These are phyloP conservation scores for Xerocomellus dryophilus DNA, from an alignment of 768 basidiomycete genomes.

Conservation along the genomic window DNA sequence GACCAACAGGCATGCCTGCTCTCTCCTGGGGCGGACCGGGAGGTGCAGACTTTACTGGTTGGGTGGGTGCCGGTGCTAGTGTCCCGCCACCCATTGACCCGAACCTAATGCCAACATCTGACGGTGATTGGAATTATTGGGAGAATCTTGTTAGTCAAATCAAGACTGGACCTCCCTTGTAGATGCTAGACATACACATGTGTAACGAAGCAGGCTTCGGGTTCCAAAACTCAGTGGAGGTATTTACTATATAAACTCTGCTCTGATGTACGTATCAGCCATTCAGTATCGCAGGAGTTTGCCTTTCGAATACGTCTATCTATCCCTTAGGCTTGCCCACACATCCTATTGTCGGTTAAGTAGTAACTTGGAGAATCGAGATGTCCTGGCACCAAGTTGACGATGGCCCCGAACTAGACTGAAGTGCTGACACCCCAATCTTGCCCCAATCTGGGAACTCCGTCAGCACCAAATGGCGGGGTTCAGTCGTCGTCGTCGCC, in stretches of 20 bases:
- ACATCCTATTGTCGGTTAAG: not conserved
- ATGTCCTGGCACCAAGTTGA: no score
- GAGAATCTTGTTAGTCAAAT: constrained; percentile 67
- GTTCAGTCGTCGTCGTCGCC: constrained; percentile 81
- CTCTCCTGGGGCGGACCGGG: constrained; percentile 62
- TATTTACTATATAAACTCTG: constrained; percentile 6
- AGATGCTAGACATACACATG: constrained; percentile 11
- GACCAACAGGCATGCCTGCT: constrained; percentile 42
- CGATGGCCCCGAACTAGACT: no score
- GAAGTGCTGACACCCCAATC: no score
- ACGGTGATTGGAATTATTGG: constrained; percentile 80
- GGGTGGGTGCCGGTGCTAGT: constrained; percentile 47
- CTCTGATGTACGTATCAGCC: constrained; percentile 11
- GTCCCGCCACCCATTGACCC: constrained; percentile 40
- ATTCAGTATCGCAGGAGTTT: constrained; percentile 1
- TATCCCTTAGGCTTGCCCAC: not conserved
- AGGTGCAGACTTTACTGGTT: constrained; percentile 55
- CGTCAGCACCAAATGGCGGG: no score
- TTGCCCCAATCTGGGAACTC: no score
- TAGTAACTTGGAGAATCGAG: not conserved
- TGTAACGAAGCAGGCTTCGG: constrained; percentile 11
- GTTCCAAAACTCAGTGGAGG: not conserved
- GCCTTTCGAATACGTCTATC: not conserved
- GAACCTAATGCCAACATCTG: constrained; percentile 46
- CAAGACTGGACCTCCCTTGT: constrained; percentile 37